These are phyloP conservation scores for Verticillium klebahnii DNA, from an alignment of 2,329 filamentous ascomycete species.

Conservation along the genomic window DNA sequence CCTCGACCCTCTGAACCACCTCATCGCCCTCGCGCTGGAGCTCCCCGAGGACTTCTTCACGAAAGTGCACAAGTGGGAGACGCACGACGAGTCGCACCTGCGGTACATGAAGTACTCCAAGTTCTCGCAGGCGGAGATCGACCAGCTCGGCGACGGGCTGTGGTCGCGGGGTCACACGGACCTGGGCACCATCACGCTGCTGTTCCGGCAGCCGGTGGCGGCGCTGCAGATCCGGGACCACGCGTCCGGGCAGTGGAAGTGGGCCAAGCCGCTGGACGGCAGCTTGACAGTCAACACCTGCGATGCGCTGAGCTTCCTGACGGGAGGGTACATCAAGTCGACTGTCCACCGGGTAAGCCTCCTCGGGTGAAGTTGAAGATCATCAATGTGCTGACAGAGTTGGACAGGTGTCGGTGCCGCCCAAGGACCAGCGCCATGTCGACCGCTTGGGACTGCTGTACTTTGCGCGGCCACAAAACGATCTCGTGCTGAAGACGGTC, in stretches of 20 bases:
- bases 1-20: slow-evolving; percentile 49
- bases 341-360: slow-evolving; percentile 28
- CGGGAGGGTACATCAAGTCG: slow-evolving; percentile 39
- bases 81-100: slow-evolving; percentile 52
- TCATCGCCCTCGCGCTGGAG: slow-evolving; percentile 57
- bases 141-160: slow-evolving; percentile 31
- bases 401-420: slow-evolving; percentile 26
- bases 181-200: slow-evolving; percentile 47
- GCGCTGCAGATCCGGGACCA: slow-evolving; percentile 49
- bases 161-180: slow-evolving; percentile 50
- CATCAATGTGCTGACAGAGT: neutral
- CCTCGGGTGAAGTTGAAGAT: neutral
- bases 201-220: slow-evolving; percentile 54
- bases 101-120: slow-evolving; percentile 56
- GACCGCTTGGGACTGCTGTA: slow-evolving; percentile 45
- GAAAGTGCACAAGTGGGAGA: slow-evolving; percentile 49
- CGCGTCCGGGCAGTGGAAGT: slow-evolving; percentile 41
- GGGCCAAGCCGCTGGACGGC: slow-evolving; percentile 40
- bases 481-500: slow-evolving; percentile 27
- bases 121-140: slow-evolving; percentile 39
- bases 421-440: slow-evolving; percentile 34
- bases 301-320: slow-evolving; percentile 42
- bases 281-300: slow-evolving; percentile 47
- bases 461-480: slow-evolving; percentile 39
- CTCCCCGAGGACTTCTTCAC: slow-evolving; percentile 52